Percentiles rank a stretch among this genome's conserved stretches.
Conservation (phyloP, 2,329 filamentous ascomycete genomes). For the Sporothrix euskadiensis region DNA sequence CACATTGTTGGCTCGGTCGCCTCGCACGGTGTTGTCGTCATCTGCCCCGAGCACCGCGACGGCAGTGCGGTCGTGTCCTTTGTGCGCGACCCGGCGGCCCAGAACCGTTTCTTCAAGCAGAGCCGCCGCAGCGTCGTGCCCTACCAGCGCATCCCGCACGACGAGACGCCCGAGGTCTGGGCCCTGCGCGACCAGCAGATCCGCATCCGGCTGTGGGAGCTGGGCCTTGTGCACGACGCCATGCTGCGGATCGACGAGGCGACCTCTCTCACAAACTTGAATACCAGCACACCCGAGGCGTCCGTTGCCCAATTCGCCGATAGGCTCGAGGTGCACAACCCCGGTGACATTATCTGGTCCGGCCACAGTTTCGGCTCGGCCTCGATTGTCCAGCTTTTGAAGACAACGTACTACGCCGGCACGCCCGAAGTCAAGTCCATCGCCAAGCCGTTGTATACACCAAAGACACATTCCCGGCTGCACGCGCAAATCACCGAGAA, state of each 20-base stretch:
- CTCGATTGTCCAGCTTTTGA: constrained; percentile 73
- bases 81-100: constrained; percentile 61
- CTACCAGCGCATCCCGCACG: constrained; percentile 61
- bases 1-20: constrained; percentile 76
- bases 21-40: constrained; percentile 76
- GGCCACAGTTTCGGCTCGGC: constrained; percentile 82
- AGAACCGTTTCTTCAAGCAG: constrained; percentile 42
- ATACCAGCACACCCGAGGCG: constrained; percentile 47
- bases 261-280: constrained; percentile 52
- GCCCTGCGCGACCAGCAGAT: constrained; percentile 69
- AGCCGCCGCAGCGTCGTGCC: constrained; percentile 44
- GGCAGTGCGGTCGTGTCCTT: constrained; percentile 75
- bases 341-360: constrained; percentile 71
- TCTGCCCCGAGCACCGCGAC: constrained; percentile 81
- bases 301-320: constrained; percentile 60
- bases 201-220: constrained; percentile 74
- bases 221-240: constrained; percentile 69
- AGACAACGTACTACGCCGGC: constrained; percentile 70
- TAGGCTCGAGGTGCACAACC: constrained; percentile 66
- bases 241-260: constrained; percentile 66
- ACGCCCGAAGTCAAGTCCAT: constrained; percentile 49
- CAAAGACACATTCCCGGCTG: constrained; percentile 57
- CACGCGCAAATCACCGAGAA: constrained; percentile 66
- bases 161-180: constrained; percentile 65
- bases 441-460: constrained; percentile 61